Evolutionary conservation across 192 early-diverging fungal genomes (phyloP).

Genomic region (Glomus cerebriforme): DNA sequence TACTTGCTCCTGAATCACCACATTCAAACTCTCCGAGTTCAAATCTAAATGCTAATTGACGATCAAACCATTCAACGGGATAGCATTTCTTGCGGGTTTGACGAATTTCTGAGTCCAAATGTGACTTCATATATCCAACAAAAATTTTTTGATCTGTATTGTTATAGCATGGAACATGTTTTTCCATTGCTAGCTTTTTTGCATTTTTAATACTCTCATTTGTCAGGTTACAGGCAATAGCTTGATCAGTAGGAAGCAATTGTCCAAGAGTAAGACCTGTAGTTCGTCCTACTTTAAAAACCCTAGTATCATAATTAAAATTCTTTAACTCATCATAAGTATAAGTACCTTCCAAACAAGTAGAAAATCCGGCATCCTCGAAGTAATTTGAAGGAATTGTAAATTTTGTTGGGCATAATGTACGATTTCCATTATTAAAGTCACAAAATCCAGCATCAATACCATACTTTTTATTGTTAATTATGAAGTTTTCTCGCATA

Average conservation of each 20-base stretch:
- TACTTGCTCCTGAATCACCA: conserved; percentile 8
- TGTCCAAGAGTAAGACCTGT: neutral
- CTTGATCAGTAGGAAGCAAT: neutral
- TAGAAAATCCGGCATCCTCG: neutral
- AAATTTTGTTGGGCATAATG: neutral
- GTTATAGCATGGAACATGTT: too few relatives aligned
- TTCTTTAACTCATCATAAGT: neutral
- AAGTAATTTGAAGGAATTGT: neutral
- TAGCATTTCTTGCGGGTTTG: neutral
- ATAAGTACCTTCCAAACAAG: neutral
- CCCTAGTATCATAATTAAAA: neutral
- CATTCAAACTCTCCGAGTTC: neutral
- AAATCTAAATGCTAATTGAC: neutral
- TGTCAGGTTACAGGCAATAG: neutral
- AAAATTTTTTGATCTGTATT: neutral
- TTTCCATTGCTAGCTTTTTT: neutral
- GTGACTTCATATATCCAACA: conserved; percentile 9
- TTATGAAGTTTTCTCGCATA: neutral
- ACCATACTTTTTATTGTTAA: neutral
- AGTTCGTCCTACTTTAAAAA: neutral
- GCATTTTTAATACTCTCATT: neutral
- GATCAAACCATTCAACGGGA: neutral
- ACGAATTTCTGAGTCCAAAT: neutral
- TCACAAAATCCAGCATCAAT: neutral
- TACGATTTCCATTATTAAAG: neutral